Percentiles rank a stretch among this genome's conserved stretches.
Evolutionary conservation across 805 yeast species (phyloP).

Genomic region (Wickerhamomyces pijperi): DNA sequence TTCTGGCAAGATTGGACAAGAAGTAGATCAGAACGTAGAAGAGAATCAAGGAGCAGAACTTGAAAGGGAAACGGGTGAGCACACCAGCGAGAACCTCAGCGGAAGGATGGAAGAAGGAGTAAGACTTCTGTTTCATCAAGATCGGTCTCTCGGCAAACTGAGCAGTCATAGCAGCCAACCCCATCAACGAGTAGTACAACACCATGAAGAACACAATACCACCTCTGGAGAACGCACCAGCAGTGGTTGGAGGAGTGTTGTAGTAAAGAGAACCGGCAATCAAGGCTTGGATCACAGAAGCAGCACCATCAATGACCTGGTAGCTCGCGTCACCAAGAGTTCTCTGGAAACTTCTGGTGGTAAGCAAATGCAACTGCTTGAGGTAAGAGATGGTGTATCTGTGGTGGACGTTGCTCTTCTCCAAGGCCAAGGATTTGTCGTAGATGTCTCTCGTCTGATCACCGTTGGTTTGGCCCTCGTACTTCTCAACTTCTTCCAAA

Average conservation of each 20-base stretch:
- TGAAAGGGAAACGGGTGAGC: slow-evolving; percentile 53
- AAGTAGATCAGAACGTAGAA: slow-evolving; percentile 46
- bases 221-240: slow-evolving; percentile 54
- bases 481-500: slow-evolving; percentile 32
- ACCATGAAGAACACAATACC: slow-evolving; percentile 42
- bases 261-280: slow-evolving; percentile 51
- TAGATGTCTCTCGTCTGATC: slow-evolving; percentile 25
- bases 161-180: slow-evolving; percentile 34
- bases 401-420: slow-evolving; percentile 18
- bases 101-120: slow-evolving; percentile 63
- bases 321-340: slow-evolving; percentile 43
- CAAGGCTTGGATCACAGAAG: slow-evolving; percentile 38
- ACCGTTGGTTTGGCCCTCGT: slow-evolving; percentile 19
- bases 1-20: slow-evolving; percentile 36
- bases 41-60: slow-evolving; percentile 31
- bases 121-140: slow-evolving; percentile 59
- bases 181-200: slow-evolving; percentile 40
- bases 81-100: slow-evolving; percentile 61
- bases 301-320: slow-evolving; percentile 18
- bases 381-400: slow-evolving; percentile 32
- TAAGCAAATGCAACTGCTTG: slow-evolving; percentile 31
- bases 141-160: slow-evolving; percentile 45
- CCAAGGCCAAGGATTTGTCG: slow-evolving; percentile 18
- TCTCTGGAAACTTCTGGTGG: slow-evolving; percentile 26
- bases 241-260: slow-evolving; percentile 52